Base-by-base conservation (phyloP, 176 grass and related monocot species). In the Bothriochloa decipiens region DNA sequence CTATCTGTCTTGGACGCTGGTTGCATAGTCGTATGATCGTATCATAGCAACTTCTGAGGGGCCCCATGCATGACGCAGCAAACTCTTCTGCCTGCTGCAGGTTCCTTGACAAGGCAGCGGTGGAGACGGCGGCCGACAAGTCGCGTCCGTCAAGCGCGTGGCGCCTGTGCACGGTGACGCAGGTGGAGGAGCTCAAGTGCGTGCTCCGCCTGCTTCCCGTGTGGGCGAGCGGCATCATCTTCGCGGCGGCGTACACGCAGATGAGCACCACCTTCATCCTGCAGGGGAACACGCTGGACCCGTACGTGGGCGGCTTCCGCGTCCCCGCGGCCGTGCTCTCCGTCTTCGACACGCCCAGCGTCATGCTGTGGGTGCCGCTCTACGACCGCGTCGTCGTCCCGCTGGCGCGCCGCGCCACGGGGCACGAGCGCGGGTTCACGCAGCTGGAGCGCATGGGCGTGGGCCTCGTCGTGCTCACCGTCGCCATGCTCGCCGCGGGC, bases 101-200 rank as follows among this genome's bases (percentile, higher is more conserved):
- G 83, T 89, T 92, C 79, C 75, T 92, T 47, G 90, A 92, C 90
- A 89, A 92, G 52, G 90, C 57, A 11, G 57, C 90, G 7, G 83
- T 80, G 79, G 80, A 86, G 69, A 89, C 80, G 1, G 7, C 39
- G 2, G 26, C 1, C 29, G 90, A 3, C 39, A 87, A 83, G 41
- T 68, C 58, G 20, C 20, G 0, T 5, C 84, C 68, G n/a, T 0
- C 58, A 49, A 87, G 89, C 52, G 46, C 87, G 37, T 97, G 94
- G 94, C 82, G 80, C 13, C 83, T 97, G 25, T 94, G 94, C 91
- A 94, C 94, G 26, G 91, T 97, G 70, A 97, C 94, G 22, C 89
- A 97, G 77, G 91, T 94, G 65, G 94, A 97, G 87, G 94, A 97
- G 87, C 82, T 97, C 62, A 97, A 97, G 87, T 90, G 91, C 70